phyloP scores from a whole-genome alignment of 1,284 basidiomycete genomes.

The Irpex sp. region DNA sequence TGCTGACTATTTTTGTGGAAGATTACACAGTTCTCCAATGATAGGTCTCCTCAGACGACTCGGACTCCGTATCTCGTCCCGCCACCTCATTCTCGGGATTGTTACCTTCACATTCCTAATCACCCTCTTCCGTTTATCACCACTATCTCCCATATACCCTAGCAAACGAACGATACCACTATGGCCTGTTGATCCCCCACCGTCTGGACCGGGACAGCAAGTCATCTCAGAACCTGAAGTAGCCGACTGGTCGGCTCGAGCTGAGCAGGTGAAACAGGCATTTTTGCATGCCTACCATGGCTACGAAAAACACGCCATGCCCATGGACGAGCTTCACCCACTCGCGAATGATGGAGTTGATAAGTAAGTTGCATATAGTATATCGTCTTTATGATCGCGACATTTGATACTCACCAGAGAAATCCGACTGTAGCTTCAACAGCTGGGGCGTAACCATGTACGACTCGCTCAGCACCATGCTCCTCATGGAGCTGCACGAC shows the following conservation, averaged over 20 bases:
- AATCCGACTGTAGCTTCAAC: conserved; percentile 48
- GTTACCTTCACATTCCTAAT: neutral
- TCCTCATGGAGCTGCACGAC: conserved; percentile 77
- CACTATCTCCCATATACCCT: neutral
- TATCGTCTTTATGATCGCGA: neutral
- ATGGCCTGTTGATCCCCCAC: neutral
- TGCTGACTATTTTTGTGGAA: neutral
- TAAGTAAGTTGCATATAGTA: conserved; percentile 51
- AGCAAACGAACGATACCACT: neutral
- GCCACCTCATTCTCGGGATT: neutral
- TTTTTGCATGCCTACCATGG: conserved; percentile 62
- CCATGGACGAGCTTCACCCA: conserved; percentile 58
- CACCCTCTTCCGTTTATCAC: neutral
- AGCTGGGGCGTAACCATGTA: conserved; percentile 85
- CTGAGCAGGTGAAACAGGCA: conserved; percentile 49
- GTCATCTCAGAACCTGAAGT: neutral
- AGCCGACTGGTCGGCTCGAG: conserved; percentile 44
- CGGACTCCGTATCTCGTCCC: neutral
- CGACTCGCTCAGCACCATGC: conserved; percentile 87
- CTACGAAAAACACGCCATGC: conserved; percentile 52
- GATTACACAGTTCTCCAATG: neutral
- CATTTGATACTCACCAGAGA: neutral
- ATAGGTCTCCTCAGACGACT: neutral
- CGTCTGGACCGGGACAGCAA: too few species aligned
- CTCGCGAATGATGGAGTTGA: conserved; percentile 39